Evolutionary conservation across 2,329 filamentous ascomycete species (phyloP), one percentile per base, ranked within the genome.

Genomic region (Cladophialophora carrionii): DNA sequence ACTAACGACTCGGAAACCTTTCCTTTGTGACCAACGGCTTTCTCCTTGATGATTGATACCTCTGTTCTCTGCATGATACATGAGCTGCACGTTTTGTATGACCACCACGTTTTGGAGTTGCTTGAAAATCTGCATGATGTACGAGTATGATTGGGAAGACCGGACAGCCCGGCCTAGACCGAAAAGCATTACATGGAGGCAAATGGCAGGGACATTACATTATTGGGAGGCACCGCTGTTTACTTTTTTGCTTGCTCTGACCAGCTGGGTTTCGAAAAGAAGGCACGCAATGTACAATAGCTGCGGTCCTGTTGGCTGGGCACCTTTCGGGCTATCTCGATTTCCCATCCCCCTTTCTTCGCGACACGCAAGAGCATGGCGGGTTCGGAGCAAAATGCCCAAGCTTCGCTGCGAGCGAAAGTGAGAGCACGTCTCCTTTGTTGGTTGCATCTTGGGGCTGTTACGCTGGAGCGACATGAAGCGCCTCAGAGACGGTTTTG

Each of bases 51-150:
- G 67, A 66, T 58, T 63, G 63, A 64, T 57, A 61, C 62, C 62
- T 57, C 53, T 51, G n/a, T 61, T 55, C 48, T 54, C 48, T 61
- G 52, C 62, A 66, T 65, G 64, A 69, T 67, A 62, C 60, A 69
- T 67, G 67, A 69, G 20, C 24, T 54, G 29, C 52, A 54, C 31
- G 52, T 54, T 52, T 61, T 69, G 67, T 69, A 67, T 62, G 67
- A 69, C 49, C 55, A 69, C 34, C 43, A 67, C 43, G 57, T 61
- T 53, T 61, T 65, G 46, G 26, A 32, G 26, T 29, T 29, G 37
- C 37, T n/a, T 6, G n/a, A n/a, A 17, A 43, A 29, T 51, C 41
- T 62, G 59, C 62, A 64, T 64, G 67, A 67, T 69, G 67, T 69
- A 67, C 60, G 62, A 67, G 61, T 65, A 69, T 41, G 67, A 67